Evolutionary conservation across 306 rosid genomes (phyloP), one percentile per base, ranked within the genome.

Genomic region (Vicia faba): DNA sequence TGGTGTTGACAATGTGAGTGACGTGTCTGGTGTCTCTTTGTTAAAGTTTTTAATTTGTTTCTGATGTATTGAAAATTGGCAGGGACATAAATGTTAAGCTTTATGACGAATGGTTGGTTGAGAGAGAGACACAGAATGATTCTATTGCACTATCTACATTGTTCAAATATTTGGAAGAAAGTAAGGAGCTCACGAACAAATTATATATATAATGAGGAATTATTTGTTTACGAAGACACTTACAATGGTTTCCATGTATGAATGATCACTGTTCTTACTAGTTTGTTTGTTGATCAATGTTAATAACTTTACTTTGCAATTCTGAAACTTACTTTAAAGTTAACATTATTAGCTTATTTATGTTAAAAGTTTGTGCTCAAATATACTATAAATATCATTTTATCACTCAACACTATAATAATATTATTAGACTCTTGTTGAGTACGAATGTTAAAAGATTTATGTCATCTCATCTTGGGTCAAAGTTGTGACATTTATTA

Each of bases 51-150:
- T 20, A 20, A 20, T 20, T 20, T 20, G 7, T 60, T 18, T 61
- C 61, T 80, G 5, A 68, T 71, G 20, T 29, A 18, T 84, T 62
- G 41, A 74, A 59, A 61, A 71, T 44, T 65, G 72, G 19, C 82
- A 91, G 97, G 83, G 95, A 92, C 58, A 84, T 87, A 5, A 70
- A 87, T 77, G 77, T 92, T 72, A 81, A 79, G 69, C 88, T 92
- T 43, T 57, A 51, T 71, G 91, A 87, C 20, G 86, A 87, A 77
- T 89, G 96, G 98, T 80, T 92, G 79, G 82, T 72, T 43, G 75
- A 85, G 71, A 84, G 96, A 81, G 88, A 85, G 71, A 76, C 78
- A n/a, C 48, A 31, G 49, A 84, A 87, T 19, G 96, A 89, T 78
- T 40, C 79, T 14, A 12, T 18, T 43, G 66, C 72, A 41, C 68